Evolutionary conservation across 2,329 filamentous ascomycete species (phyloP).

Genomic region (Aspergillus sp.): DNA sequence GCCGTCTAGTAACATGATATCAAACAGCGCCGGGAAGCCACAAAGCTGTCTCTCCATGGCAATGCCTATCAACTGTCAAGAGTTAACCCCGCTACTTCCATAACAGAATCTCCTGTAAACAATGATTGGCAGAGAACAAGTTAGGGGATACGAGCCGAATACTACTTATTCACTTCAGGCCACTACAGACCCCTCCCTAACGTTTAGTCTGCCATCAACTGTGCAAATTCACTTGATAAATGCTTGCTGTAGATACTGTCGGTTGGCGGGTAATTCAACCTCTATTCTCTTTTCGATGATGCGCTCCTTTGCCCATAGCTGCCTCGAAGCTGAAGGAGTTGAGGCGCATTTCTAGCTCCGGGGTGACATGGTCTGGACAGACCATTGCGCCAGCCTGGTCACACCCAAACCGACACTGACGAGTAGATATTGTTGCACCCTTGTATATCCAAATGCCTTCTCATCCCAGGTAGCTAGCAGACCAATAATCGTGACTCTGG

Average conservation of each 20-base stretch:
- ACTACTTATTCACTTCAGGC: not conserved
- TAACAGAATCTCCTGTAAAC: not conserved
- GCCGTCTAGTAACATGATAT: not conserved
- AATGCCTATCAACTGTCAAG: not conserved
- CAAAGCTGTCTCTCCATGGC: not conserved
- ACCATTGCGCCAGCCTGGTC: not conserved
- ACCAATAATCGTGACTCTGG: not conserved
- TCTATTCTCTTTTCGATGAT: not conserved
- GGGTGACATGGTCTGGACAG: not conserved
- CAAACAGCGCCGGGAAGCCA: not conserved
- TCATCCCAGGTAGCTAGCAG: too few species aligned
- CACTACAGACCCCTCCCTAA: not conserved
- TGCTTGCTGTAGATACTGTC: not conserved
- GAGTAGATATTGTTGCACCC: not conserved
- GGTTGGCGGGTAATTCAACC: not conserved
- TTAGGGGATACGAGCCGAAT: not conserved
- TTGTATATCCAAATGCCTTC: not conserved
- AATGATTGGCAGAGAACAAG: not conserved
- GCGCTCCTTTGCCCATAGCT: not conserved
- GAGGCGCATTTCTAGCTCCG: not conserved
- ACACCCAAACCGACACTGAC: not conserved
- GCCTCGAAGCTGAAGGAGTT: not conserved
- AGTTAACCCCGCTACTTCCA: not conserved
- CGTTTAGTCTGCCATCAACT: not conserved
- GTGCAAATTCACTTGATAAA: not conserved